Conservation (phyloP, 129 eudicot species). For the Ambrosia trifida region DNA sequence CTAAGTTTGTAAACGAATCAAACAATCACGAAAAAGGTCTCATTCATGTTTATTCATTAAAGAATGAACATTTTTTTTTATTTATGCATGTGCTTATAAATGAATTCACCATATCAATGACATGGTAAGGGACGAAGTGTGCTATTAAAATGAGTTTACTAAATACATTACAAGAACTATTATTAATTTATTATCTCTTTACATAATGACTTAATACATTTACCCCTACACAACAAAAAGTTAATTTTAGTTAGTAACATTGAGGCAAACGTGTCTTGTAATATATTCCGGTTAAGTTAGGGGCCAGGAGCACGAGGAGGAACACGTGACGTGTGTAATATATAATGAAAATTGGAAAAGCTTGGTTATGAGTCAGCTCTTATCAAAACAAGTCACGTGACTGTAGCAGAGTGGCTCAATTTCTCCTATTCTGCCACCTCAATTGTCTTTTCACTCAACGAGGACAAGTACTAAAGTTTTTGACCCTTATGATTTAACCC, state of each 20-base stretch:
- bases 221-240: too few species aligned
- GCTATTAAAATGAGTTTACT: too few species aligned
- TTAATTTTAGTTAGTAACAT: neutral
- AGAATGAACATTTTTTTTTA: too few species aligned
- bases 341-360: neutral
- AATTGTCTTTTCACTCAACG: slow-evolving; percentile 13
- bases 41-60: too few species aligned
- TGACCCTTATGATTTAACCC: neutral
- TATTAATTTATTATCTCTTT: too few species aligned
- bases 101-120: too few species aligned
- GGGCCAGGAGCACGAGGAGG: neutral
- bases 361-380: slow-evolving; percentile 26
- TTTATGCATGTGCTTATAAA: too few species aligned
- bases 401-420: slow-evolving; percentile 15
- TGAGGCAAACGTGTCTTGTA: neutral
- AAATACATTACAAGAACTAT: too few species aligned
- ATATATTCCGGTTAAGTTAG: neutral
- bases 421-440: slow-evolving; percentile 25
- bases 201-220: too few species aligned
- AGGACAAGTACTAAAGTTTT: neutral
- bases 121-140: too few species aligned
- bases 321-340: slow-evolving; percentile 4
- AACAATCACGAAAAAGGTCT: too few species aligned
- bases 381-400: slow-evolving; percentile 45
- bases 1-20: too few species aligned